phyloP scores from a whole-genome alignment of 1,284 basidiomycete genomes.

The Heterobasidion parviporum region DNA sequence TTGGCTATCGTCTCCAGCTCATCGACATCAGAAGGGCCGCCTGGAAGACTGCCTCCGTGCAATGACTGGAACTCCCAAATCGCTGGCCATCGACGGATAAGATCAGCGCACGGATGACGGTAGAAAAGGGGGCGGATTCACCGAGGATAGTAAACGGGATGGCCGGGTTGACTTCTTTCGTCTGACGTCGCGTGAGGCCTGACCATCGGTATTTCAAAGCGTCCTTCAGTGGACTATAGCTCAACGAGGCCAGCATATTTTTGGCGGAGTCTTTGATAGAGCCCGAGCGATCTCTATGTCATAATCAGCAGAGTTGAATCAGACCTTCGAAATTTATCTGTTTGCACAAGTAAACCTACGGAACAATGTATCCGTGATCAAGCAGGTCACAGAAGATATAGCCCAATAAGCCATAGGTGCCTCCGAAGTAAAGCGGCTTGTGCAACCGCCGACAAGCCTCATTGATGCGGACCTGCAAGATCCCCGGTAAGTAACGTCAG shows the following conservation, averaged over 20 bases:
- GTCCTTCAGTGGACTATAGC: slow-evolving; percentile 56
- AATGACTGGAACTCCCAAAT: slow-evolving; percentile 76
- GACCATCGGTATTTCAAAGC: slow-evolving; percentile 70
- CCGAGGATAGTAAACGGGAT: slow-evolving; percentile 68
- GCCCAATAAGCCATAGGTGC: slow-evolving; percentile 85
- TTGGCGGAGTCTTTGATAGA: slow-evolving; percentile 52
- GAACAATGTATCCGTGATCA: slow-evolving; percentile 75
- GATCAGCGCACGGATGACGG: background rate
- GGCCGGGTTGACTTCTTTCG: slow-evolving; percentile 72
- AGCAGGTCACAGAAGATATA: slow-evolving; percentile 94
- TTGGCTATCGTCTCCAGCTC: slow-evolving; percentile 59
- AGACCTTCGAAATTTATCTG: background rate
- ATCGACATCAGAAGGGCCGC: slow-evolving; percentile 34
- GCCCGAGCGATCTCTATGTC: slow-evolving; percentile 49
- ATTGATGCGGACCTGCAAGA: slow-evolving; percentile 66
- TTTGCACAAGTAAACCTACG: slow-evolving; percentile 41
- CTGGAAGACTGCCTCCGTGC: slow-evolving; percentile 52
- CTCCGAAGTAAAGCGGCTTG: slow-evolving; percentile 84
- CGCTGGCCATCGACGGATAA: slow-evolving; percentile 34
- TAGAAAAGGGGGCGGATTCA: slow-evolving; percentile 24
- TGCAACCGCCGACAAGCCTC: slow-evolving; percentile 59
- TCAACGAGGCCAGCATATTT: slow-evolving; percentile 52
- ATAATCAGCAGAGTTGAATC: slow-evolving; percentile 7
- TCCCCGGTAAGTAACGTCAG: background rate
- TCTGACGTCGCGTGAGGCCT: slow-evolving; percentile 59